A percentile compares a stretch with the other conserved stretches of the same genome.
These are phyloP conservation scores for Isabelozyma heimii DNA, from an alignment of 805 yeast species.

Conservation along the genomic window DNA sequence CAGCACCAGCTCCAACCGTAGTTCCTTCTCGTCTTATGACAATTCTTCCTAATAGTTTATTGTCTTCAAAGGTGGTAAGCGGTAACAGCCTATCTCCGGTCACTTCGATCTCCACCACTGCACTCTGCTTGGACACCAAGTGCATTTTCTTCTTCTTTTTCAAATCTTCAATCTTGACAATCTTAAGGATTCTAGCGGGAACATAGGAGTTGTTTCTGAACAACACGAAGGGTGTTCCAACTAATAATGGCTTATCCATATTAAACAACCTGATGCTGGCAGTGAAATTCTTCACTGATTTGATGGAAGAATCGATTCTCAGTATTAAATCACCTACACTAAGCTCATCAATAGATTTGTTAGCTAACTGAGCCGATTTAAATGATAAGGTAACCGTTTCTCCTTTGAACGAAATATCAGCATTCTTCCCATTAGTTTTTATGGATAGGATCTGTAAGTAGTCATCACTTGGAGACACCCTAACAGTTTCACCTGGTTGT, in stretches of 20 bases:
- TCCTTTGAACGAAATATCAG: constrained; percentile 61
- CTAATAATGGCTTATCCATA: constrained; percentile 65
- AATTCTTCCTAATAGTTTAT: constrained; percentile 58
- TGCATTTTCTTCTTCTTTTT: constrained; percentile 38
- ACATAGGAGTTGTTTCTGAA: constrained; percentile 74
- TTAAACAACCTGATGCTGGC: constrained; percentile 33
- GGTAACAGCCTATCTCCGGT: constrained; percentile 50
- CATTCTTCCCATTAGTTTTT: constrained; percentile 30
- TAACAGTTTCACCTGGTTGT: constrained; percentile 67
- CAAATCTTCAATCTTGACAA: constrained; percentile 26
- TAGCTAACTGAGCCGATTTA: constrained; percentile 45
- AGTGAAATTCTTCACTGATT: constrained; percentile 24
- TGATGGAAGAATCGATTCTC: constrained; percentile 20
- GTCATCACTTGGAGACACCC: constrained; percentile 52
- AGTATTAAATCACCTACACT: constrained; percentile 56
- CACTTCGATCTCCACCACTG: constrained; percentile 55
- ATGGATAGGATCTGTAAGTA: constrained; percentile 42
- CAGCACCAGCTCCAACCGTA: constrained; percentile 66
- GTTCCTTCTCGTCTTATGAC: constrained; percentile 68
- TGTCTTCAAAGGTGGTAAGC: constrained; percentile 45
- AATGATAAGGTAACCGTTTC: constrained; percentile 50
- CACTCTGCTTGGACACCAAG: constrained; percentile 57
- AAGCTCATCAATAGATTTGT: constrained; percentile 53
- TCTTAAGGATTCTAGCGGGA: constrained; percentile 62
- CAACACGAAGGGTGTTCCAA: constrained; percentile 75